Evolutionary conservation across 2,329 filamentous ascomycete genomes (phyloP), one percentile per base, ranked within the genome.

Genomic region (Trichoderma breve): DNA sequence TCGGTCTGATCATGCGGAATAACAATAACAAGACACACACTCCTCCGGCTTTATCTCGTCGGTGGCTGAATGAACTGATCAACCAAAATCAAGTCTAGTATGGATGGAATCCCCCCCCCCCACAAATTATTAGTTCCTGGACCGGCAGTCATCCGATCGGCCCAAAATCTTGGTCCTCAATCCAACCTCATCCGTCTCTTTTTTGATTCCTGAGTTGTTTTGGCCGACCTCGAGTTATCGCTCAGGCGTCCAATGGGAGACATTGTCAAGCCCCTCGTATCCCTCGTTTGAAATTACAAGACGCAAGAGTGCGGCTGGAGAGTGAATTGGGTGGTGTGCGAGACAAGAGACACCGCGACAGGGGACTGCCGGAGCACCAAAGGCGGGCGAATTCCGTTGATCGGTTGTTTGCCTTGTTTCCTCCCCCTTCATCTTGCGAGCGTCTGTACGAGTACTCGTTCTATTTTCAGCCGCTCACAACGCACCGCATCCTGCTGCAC

Each of bases 71-170:
- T 51, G 43, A 24, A 24, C 43, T 12, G 43, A 51, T 51, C 18
- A 51, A 12, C n/a, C 43, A 24, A 51, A 51, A n/a, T 51, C 43
- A n/a, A 51, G 43, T 51, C 43, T 51, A 51, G 43, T 21, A 30
- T 53, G 43, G 30, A 34, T 21, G n/a, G 14, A 26, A 0, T 14
- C 1, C 39, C 3, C 62, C 47, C 63, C 63, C 62, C 47, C 63
- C 63, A 65, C 63, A 65, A 65, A 53, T 55, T 6, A 15, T 18
- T 32, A 65, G 63, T 43, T 55, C 28, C 5, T 26, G 21, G 63
- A 11, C 36, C 55, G 66, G 66, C 65, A 61, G 66, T 69, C 66
- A 69, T 69, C 66, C 66, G 66, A 69, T 69, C 66, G 66, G 55
- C n/a, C 65, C 55, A 69, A 69, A 69, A 61, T 69, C 66, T 68